A percentile compares a stretch with the other conserved stretches of the same genome.
phyloP scores from a whole-genome alignment of 1,284 basidiomycete genomes.

The Porogramme epimiltina region DNA sequence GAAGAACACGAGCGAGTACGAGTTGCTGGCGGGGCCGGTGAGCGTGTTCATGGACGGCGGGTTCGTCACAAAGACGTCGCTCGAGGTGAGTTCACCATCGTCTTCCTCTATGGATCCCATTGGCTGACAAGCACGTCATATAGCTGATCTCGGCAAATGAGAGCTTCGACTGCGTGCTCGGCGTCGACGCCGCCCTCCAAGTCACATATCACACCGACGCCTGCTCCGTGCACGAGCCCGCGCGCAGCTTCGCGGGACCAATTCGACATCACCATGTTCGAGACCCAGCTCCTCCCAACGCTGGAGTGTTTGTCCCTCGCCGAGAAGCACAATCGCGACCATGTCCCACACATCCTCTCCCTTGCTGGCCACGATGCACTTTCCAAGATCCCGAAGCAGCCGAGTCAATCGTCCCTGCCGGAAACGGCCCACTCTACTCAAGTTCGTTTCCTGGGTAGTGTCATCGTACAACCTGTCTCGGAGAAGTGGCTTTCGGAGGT shows the following conservation, averaged over 20 bases:
- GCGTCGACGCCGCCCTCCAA: slow-evolving; percentile 43
- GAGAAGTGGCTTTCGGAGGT: neutral
- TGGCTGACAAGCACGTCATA: neutral
- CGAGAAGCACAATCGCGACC: too few species aligned
- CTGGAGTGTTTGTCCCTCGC: too few species aligned
- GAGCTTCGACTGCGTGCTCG: slow-evolving; percentile 55
- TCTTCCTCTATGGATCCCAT: neutral
- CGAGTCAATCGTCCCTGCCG: too few species aligned
- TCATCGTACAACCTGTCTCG: too few species aligned
- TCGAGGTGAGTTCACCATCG: slow-evolving; percentile 39
- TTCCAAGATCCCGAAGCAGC: too few species aligned
- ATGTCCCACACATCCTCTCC: too few species aligned
- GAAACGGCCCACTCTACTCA: too few species aligned
- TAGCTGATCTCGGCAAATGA: slow-evolving; percentile 51
- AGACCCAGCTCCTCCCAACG: too few species aligned
- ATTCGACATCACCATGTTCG: too few species aligned
- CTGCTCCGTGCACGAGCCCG: slow-evolving; percentile 29
- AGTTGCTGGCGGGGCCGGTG: slow-evolving; percentile 50
- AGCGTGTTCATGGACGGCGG: slow-evolving; percentile 52
- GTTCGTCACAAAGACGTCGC: slow-evolving; percentile 48
- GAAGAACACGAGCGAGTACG: slow-evolving; percentile 55
- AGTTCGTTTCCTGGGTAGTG: too few species aligned
- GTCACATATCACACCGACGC: slow-evolving; percentile 1
- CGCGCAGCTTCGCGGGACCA: slow-evolving; percentile 33
- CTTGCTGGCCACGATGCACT: too few species aligned